A percentile compares a stretch with the other conserved stretches of the same genome.
These are phyloP conservation scores for Cordyceps pruinosa DNA, from an alignment of 2,329 filamentous ascomycete species.

Conservation along the genomic window DNA sequence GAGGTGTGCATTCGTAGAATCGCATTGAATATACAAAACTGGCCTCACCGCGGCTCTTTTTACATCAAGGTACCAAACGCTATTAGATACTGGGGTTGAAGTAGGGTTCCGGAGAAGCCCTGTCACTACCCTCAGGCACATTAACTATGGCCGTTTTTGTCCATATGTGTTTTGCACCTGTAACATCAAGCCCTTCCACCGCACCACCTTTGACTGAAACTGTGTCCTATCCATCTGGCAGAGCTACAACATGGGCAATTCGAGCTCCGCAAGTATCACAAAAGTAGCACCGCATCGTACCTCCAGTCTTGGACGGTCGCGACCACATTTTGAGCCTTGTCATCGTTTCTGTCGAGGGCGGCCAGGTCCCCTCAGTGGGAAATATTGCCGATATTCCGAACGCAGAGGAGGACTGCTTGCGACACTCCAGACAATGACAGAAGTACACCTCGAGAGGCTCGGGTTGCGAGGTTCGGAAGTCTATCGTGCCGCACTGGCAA, in stretches of 20 bases:
- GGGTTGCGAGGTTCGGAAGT: slow-evolving; percentile 28
- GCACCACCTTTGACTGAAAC: slow-evolving; percentile 42
- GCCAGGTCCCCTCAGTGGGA: slow-evolving; percentile 33
- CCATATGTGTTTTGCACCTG: slow-evolving; percentile 38
- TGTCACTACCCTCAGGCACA: slow-evolving; percentile 32
- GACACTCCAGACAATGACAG: slow-evolving; percentile 42
- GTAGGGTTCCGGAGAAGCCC: slow-evolving; percentile 15
- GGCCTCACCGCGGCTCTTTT: not conserved
- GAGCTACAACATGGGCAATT: slow-evolving; percentile 37
- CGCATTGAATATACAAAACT: not conserved
- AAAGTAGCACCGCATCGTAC: slow-evolving; percentile 37
- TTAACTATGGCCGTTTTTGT: slow-evolving; percentile 36
- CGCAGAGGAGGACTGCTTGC: slow-evolving; percentile 37
- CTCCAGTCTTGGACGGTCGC: slow-evolving; percentile 33
- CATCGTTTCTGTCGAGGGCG: slow-evolving; percentile 27
- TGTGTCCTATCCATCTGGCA: slow-evolving; percentile 31
- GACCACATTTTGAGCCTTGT: slow-evolving; percentile 30
- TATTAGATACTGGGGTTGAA: not conserved
- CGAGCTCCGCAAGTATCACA: slow-evolving; percentile 38
- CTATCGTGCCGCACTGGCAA: slow-evolving; percentile 36
- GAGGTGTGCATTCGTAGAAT: slow-evolving; percentile 8
- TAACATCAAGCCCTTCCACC: slow-evolving; percentile 34
- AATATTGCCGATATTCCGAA: slow-evolving; percentile 41
- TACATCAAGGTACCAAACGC: not conserved
- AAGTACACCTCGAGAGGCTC: slow-evolving; percentile 32